Evolutionary conservation across 768 basidiomycete species (phyloP).

Genomic region (Lyophyllum decastes): DNA sequence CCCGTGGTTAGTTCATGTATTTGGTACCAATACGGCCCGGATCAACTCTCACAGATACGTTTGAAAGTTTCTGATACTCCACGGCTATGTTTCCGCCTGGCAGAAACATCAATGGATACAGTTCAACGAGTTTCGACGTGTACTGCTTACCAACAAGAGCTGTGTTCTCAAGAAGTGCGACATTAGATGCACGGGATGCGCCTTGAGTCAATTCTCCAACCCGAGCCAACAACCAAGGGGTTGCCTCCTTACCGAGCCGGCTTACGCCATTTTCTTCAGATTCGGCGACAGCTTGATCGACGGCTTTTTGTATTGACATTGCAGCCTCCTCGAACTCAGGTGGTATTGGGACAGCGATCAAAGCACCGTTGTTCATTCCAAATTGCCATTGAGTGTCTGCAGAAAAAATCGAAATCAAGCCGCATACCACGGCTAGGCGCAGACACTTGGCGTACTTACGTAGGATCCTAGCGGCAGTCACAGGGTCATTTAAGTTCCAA

Average conservation of each 20-base stretch:
- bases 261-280: conserved; percentile 80
- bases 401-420: not conserved
- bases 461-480: conserved; percentile 72
- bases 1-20: conserved; percentile 1
- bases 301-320: conserved; percentile 66
- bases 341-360: conserved; percentile 92
- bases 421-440: not conserved
- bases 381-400: conserved; percentile 73
- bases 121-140: not conserved
- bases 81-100: conserved; percentile 79
- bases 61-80: conserved; percentile 55
- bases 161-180: conserved; percentile 89
- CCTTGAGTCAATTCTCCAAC: conserved; percentile 82
- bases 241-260: conserved; percentile 84
- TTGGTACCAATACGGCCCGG: conserved; percentile 4
- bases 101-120: conserved; percentile 3
- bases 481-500: conserved; percentile 69
- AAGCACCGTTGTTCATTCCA: conserved; percentile 70
- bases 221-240: conserved; percentile 90
- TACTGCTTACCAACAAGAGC: conserved; percentile 70
- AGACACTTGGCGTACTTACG: conserved; percentile 47
- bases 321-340: conserved; percentile 70
- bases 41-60: conserved; percentile 33
- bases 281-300: conserved; percentile 85
- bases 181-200: conserved; percentile 72